Conservation (phyloP, 1,139 yeast genomes). For the Spencermartinsiella ligniputridi region DNA sequence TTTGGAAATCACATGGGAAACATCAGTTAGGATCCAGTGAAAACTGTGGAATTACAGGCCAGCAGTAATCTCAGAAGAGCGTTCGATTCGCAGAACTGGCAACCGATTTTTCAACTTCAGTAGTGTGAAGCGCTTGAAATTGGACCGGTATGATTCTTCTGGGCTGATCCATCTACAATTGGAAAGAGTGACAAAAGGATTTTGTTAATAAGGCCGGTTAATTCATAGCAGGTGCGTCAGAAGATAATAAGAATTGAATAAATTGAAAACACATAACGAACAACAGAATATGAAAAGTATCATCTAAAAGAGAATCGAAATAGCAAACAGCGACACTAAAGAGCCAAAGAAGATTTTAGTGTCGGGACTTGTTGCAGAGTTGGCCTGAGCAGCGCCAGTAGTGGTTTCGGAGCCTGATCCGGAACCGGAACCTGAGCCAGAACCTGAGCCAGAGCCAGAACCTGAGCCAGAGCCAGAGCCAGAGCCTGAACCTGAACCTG, state of each 20-base stretch:
- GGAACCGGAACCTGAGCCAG: not conserved
- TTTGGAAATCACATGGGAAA: no score
- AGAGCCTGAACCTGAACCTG: not conserved
- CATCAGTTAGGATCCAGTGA: no score
- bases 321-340: not conserved
- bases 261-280: not conserved
- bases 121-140: no score
- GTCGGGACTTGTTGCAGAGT: not conserved
- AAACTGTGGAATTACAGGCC: no score
- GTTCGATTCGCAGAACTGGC: no score
- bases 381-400: conserved; percentile 1
- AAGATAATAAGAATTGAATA: no score
- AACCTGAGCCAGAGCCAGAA: not conserved
- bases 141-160: no score
- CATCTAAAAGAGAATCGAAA: conserved; percentile 1
- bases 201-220: no score
- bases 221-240: not conserved
- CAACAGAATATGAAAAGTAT: not conserved
- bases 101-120: no score
- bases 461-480: not conserved
- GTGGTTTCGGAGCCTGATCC: not conserved
- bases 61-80: no score
- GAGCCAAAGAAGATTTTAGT: not conserved
- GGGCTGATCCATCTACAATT: no score
- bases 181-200: no score